Evolutionary conservation across 2,329 filamentous ascomycete species (phyloP).

Genomic region (Pseudogymnoascus sp.): DNA sequence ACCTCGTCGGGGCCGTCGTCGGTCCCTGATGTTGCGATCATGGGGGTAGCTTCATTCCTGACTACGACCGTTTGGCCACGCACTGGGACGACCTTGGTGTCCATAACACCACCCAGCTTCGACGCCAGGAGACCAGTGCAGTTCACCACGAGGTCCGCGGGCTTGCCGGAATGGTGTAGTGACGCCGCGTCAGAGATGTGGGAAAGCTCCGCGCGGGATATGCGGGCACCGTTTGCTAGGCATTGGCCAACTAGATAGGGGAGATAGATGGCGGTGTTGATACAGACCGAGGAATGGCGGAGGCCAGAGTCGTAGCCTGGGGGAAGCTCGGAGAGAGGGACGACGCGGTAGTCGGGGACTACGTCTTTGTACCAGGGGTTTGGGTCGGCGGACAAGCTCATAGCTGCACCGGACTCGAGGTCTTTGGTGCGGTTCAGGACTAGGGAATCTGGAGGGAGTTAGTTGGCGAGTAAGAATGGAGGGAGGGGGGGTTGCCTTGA

Average conservation of each 20-base stretch:
- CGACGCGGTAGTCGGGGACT: constrained; percentile 62
- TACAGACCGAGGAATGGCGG: constrained; percentile 77
- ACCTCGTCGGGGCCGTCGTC: constrained; percentile 59
- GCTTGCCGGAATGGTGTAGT: constrained; percentile 49
- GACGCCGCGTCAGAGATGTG: constrained; percentile 66
- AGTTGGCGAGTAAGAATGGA: background rate
- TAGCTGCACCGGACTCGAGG: constrained; percentile 43
- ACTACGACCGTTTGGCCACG: constrained; percentile 72
- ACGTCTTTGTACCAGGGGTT: constrained; percentile 69
- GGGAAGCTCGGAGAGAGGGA: constrained; percentile 52
- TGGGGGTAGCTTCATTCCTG: constrained; percentile 54
- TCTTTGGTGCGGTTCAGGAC: constrained; percentile 56
- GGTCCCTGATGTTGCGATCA: constrained; percentile 54
- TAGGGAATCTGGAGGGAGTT: constrained; percentile 35
- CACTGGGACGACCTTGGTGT: constrained; percentile 64
- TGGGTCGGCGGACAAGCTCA: constrained; percentile 58
- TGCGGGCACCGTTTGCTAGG: constrained; percentile 60
- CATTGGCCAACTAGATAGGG: constrained; percentile 80
- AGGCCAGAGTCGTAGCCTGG: constrained; percentile 63
- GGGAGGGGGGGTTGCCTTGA: constrained; percentile 43
- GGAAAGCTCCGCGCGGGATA: constrained; percentile 56
- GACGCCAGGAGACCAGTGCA: constrained; percentile 72
- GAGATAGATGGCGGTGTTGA: constrained; percentile 84
- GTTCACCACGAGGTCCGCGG: constrained; percentile 69
- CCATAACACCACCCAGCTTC: constrained; percentile 73